Evolutionary conservation across 352 stramenopile species (phyloP).

Genomic region (Hyaloperonospora brassicae): DNA sequence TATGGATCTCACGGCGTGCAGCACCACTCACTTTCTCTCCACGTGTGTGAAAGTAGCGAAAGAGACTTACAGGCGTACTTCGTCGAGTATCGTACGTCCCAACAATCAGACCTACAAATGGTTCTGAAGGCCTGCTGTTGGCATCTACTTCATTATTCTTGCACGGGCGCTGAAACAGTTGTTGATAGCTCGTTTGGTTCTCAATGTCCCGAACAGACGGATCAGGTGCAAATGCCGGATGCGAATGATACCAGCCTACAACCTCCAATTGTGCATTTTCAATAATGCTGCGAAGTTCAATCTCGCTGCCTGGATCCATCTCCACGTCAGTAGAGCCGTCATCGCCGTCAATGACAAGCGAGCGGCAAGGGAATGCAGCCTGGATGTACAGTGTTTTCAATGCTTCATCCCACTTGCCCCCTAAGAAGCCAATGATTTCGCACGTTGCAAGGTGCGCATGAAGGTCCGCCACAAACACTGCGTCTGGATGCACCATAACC

Average conservation of each 20-base stretch:
- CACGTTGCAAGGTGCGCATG: conserved; percentile 89
- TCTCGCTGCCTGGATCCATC: conserved; percentile 90
- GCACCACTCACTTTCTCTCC: conserved; percentile 59
- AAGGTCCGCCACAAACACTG: conserved; percentile 86
- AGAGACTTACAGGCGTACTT: conserved; percentile 62
- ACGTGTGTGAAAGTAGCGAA: conserved; percentile 79
- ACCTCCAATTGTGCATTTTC: conserved; percentile 82
- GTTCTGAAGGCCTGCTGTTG: conserved; percentile 41
- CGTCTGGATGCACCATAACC: conserved; percentile 85
- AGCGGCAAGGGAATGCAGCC: conserved; percentile 89
- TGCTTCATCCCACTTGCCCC: conserved; percentile 78
- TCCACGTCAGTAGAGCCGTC: conserved; percentile 91
- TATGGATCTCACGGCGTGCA: conserved; percentile 40
- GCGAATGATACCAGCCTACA: conserved; percentile 93
- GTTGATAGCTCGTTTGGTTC: conserved; percentile 91
- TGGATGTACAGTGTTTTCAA: conserved; percentile 88
- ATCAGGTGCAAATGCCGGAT: conserved; percentile 89
- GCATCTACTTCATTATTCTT: conserved; percentile 10
- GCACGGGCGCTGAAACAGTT: conserved; percentile 69
- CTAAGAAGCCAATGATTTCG: conserved; percentile 93
- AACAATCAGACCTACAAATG: conserved; percentile 92
- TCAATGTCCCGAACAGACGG: conserved; percentile 91
- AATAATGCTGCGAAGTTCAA: conserved; percentile 88
- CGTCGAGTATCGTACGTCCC: conserved; percentile 87
- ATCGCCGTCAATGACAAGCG: conserved; percentile 81